These are phyloP conservation scores for Hypocrella siamensis DNA, from an alignment of 2,329 filamentous ascomycete species.

Conservation along the genomic window DNA sequence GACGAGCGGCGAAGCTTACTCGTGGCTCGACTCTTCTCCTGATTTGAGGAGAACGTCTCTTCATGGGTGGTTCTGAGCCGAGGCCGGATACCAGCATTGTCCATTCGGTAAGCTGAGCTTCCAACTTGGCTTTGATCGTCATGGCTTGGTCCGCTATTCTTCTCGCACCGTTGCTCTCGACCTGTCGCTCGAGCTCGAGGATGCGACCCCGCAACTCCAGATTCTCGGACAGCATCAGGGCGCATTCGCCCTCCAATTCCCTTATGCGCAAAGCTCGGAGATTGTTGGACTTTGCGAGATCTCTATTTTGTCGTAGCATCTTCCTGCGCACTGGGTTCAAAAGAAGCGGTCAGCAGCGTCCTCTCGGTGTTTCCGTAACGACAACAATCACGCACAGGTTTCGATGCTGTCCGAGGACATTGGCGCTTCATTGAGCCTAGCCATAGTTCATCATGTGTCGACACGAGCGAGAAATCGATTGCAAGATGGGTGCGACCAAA, in stretches of 20 bases:
- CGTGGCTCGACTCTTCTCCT: slow-evolving; percentile 25
- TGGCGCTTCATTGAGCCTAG: slow-evolving; percentile 63
- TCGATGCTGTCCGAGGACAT: slow-evolving; percentile 55
- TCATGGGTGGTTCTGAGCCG: slow-evolving; percentile 42
- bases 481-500: too few species aligned
- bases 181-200: slow-evolving; percentile 50
- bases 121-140: slow-evolving; percentile 54
- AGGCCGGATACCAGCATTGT: slow-evolving; percentile 50
- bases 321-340: slow-evolving; percentile 52
- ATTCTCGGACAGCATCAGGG: slow-evolving; percentile 64
- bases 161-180: slow-evolving; percentile 43
- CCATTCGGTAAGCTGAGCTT: slow-evolving; percentile 58
- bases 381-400: slow-evolving; percentile 38
- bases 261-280: slow-evolving; percentile 63
- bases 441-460: slow-evolving; percentile 41
- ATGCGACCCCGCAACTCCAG: slow-evolving; percentile 56
- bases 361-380: not conserved
- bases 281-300: slow-evolving; percentile 67
- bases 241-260: slow-evolving; percentile 59
- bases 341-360: slow-evolving; percentile 3
- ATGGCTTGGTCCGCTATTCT: slow-evolving; percentile 50
- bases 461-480: too few species aligned
- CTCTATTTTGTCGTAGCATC: slow-evolving; percentile 70
- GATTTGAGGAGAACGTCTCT: slow-evolving; percentile 25
- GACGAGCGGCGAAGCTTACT: slow-evolving; percentile 21